Base-by-base conservation (phyloP, 2,329 filamentous ascomycete genomes). In the Pseudophaeomoniella oleicola region DNA sequence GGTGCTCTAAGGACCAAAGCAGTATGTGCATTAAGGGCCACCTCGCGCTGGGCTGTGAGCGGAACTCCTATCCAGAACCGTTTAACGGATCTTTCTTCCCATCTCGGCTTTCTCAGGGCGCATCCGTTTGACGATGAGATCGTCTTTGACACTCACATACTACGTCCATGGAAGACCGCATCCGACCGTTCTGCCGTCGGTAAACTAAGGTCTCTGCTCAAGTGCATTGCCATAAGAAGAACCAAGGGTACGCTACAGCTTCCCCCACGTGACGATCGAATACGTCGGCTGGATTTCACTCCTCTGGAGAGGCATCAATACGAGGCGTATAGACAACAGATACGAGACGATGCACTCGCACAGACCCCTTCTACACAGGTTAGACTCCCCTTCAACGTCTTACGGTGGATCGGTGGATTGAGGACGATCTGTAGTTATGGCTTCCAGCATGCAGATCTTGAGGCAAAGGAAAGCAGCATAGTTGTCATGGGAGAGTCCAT, bases 41-140 rank as follows among this genome's bases (percentile, higher is more conserved):
- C 5, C 13, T 16, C 14, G 10, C 54, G 65, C 4, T 70, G 65
- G 66, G 61, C 58, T 1, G 56, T 70, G 0, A 68, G 63, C 0
- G 65, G 65, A 0, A 70, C 66, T 0, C 66, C 66, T 0, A 60
- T 71, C 1, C 65, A 69, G 32, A 71, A 70, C 33, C 49, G 49
- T 0, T 49, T 66, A 0, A 46, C 46, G 1, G 66, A 70, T 33
- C 49, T 70, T 4, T 50, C 55, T 0, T 51, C 54, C 1, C 50
- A 69, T 0, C 46, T 70, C 1, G 57, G 56, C 16, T 70, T 68
- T 37, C 47, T 69, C 11, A 48, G 50, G 4, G 55, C 53, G 0
- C 44, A 60, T 39, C 66, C 66, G 0, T 67, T 65, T 36, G 42
- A 53, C 3, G 52, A 65, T 5, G 39, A 43, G 0, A 56, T 48